A percentile compares a stretch with the other conserved stretches of the same genome.
phyloP scores from a whole-genome alignment of 805 yeast species.

The Naumovozyma baii region DNA sequence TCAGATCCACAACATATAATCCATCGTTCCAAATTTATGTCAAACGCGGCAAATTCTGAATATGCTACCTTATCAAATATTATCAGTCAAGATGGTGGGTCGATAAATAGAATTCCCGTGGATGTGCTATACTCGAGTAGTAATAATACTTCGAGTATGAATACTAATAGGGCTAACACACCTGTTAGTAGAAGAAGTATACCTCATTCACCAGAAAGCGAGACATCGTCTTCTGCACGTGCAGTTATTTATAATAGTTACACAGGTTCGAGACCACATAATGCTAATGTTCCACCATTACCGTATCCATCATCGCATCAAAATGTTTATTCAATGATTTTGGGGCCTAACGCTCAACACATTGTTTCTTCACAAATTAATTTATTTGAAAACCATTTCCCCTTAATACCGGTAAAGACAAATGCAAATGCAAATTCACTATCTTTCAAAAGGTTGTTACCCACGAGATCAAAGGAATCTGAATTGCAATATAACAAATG shows the following conservation, averaged over 20 bases:
- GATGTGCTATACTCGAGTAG: constrained; percentile 13
- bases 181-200: neutral
- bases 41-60: constrained; percentile 65
- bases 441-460: constrained; percentile 15
- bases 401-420: constrained; percentile 23
- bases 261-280: neutral
- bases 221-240: neutral
- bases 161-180: neutral
- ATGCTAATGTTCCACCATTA: constrained; percentile 10
- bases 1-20: constrained; percentile 16
- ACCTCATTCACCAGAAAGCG: neutral
- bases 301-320: constrained; percentile 15
- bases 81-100: constrained; percentile 34
- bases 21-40: constrained; percentile 41
- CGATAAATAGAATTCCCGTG: constrained; percentile 20
- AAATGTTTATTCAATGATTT: constrained; percentile 17
- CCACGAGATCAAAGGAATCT: constrained; percentile 8
- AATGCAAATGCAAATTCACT: constrained; percentile 6
- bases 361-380: constrained; percentile 20
- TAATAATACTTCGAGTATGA: neutral
- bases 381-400: constrained; percentile 24
- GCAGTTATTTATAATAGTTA: neutral
- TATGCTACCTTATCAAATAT: constrained; percentile 61
- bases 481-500: constrained; percentile 5
- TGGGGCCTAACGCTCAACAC: constrained; percentile 23